phyloP scores from a whole-genome alignment of 169 alveolate genomes.

The Plasmodium chabaudi region DNA sequence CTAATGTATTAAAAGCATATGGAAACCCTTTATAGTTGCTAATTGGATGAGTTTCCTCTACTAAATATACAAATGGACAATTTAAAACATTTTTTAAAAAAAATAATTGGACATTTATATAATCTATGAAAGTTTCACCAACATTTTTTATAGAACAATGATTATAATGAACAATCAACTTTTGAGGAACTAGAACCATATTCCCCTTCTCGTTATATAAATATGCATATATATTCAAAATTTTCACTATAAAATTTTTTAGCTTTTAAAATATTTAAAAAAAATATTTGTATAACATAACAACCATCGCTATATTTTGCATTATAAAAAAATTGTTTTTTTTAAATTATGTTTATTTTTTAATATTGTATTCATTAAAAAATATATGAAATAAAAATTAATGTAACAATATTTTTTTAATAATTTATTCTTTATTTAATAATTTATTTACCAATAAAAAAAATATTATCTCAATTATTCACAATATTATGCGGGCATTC shows the following conservation, averaged over 20 bases:
- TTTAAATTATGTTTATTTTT: no score
- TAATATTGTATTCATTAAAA: no score
- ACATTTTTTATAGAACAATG: conserved; percentile 70
- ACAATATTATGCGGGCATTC: no score
- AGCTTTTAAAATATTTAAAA: no score
- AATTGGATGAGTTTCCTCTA: conserved; percentile 65
- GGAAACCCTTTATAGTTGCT: conserved; percentile 70
- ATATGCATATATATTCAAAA: neutral
- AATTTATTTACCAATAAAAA: no score
- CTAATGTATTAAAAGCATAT: conserved; percentile 75
- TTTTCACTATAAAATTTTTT: neutral
- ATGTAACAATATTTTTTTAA: no score
- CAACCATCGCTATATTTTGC: no score
- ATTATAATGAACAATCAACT: conserved; percentile 71
- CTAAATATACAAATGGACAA: conserved; percentile 65
- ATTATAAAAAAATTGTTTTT: no score
- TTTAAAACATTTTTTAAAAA: conserved; percentile 62
- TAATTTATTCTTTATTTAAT: no score
- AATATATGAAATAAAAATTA: no score
- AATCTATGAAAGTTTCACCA: conserved; percentile 71
- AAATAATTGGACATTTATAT: conserved; percentile 62
- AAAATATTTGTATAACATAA: no score
- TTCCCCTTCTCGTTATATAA: neutral
- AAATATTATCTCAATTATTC: no score
- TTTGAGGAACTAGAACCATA: conserved; percentile 65